Percentiles rank a stretch among this genome's conserved stretches.
Evolutionary conservation across 1,284 basidiomycete species (phyloP).

Genomic region (Athelia psychrophila): DNA sequence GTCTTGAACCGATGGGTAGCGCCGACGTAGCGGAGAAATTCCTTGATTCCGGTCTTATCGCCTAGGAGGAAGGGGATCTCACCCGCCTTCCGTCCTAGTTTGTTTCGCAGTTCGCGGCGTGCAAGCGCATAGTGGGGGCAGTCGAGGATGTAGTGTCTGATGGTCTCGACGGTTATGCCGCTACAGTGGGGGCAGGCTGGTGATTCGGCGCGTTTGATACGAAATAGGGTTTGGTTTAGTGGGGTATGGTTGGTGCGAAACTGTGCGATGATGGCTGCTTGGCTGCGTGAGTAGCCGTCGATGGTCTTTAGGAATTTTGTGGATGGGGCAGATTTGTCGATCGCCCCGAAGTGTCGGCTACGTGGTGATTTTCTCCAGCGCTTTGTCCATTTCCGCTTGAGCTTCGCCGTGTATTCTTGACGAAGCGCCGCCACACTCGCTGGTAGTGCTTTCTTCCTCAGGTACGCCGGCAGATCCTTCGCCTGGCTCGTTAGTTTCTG

Average conservation of each 20-base stretch:
- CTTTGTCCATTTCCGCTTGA: not conserved
- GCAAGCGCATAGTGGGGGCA: constrained; percentile 11
- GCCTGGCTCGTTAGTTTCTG: not conserved
- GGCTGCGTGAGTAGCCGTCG: not conserved
- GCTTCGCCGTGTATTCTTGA: not conserved
- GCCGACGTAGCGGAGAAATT: not conserved
- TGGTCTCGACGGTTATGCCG: constrained; percentile 6
- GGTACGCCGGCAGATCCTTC: not conserved
- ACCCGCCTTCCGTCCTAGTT: not conserved
- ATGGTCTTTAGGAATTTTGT: constrained; percentile 2
- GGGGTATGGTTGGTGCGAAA: constrained; percentile 23
- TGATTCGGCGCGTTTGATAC: constrained; percentile 10
- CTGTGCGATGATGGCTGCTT: constrained; percentile 20
- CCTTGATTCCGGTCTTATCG: not conserved
- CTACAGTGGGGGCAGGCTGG: constrained; percentile 19
- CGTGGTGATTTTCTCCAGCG: not conserved
- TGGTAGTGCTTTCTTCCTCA: not conserved
- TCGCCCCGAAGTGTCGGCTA: not conserved
- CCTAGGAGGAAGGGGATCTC: not conserved
- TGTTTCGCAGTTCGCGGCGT: not conserved
- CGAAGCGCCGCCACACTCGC: constrained; percentile 1
- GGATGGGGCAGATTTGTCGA: not conserved
- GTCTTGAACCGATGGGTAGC: constrained; percentile 1
- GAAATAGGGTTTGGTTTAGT: constrained; percentile 20
- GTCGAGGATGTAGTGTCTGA: constrained; percentile 20